These are phyloP conservation scores for Vaccinium corymbosum DNA, from an alignment of 148 eudicot species.

Conservation along the genomic window DNA sequence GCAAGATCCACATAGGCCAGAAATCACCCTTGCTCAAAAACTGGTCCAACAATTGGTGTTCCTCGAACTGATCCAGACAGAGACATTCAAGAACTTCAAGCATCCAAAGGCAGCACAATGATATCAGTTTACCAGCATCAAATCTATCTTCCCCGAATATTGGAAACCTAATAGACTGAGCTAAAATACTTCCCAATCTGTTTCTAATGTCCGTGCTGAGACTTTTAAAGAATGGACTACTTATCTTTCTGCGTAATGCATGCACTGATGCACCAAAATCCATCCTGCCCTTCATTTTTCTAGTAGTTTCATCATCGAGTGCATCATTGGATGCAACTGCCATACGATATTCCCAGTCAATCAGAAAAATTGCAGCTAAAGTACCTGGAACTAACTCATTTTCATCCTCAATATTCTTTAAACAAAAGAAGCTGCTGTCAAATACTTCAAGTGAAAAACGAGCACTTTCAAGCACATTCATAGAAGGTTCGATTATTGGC, in stretches of 20 bases:
- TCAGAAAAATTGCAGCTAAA: conserved; percentile 49
- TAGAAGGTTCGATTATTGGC: conserved; percentile 25
- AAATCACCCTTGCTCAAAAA: conserved; percentile 50
- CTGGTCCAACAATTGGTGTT: conserved; percentile 64
- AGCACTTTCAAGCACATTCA: conserved; percentile 48
- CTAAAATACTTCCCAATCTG: conserved; percentile 38
- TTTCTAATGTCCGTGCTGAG: conserved; percentile 37
- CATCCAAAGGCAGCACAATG: conserved; percentile 62
- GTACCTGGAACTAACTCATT: conserved; percentile 46
- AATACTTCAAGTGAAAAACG: conserved; percentile 67
- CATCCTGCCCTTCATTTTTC: conserved; percentile 33
- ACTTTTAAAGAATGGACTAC: conserved; percentile 36
- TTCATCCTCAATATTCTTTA: conserved; percentile 45
- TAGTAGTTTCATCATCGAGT: conserved; percentile 29
- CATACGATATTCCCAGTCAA: conserved; percentile 68
- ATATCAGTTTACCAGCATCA: conserved; percentile 36
- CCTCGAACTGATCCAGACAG: conserved; percentile 56
- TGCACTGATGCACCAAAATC: conserved; percentile 53
- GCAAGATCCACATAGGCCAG: conserved; percentile 72
- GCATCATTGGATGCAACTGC: conserved; percentile 29
- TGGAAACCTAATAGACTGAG: conserved; percentile 52
- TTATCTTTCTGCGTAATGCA: conserved; percentile 42
- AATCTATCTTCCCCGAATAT: conserved; percentile 43
- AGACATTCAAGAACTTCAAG: conserved; percentile 55
- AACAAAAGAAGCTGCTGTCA: conserved; percentile 50